A percentile compares a stretch with the other conserved stretches of the same genome.
Evolutionary conservation across 176 grass and related monocot genomes (phyloP).

Genomic region (Cenchrus purpureus): DNA sequence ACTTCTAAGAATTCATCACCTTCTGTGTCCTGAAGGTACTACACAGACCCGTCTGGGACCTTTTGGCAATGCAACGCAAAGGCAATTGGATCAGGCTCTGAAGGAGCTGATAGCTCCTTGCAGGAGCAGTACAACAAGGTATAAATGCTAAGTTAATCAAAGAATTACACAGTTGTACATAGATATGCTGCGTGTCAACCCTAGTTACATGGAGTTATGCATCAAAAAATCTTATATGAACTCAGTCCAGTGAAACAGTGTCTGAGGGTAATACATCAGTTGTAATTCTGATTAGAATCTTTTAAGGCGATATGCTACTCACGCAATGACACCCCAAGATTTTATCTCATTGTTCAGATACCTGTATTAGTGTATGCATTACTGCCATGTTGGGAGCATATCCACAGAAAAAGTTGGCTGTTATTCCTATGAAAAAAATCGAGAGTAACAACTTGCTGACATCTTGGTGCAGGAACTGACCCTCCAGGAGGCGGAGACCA

Average conservation of each 20-base stretch:
- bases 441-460: not conserved
- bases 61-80: conserved; percentile 98
- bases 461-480: conserved; percentile 70
- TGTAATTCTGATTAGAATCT: conserved; percentile 10
- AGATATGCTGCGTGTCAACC: not conserved
- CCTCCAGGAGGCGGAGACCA: conserved; percentile 84
- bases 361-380: not conserved
- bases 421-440: not conserved
- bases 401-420: not conserved
- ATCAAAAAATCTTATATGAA: not conserved
- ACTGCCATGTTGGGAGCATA: not conserved
- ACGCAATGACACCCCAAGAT: not conserved
- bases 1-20: conserved; percentile 19
- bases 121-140: conserved; percentile 99
- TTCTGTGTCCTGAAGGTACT: conserved; percentile 63
- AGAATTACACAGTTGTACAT: not conserved
- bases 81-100: conserved; percentile 95
- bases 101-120: conserved; percentile 96
- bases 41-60: conserved; percentile 93
- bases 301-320: not conserved
- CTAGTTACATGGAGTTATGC: not conserved
- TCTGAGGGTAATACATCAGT: not conserved
- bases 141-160: conserved; percentile 2
- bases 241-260: not conserved
- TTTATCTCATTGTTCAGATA: not conserved